Conservation (phyloP, 176 grass and related monocot genomes). For the Aegilops tauschii region DNA sequence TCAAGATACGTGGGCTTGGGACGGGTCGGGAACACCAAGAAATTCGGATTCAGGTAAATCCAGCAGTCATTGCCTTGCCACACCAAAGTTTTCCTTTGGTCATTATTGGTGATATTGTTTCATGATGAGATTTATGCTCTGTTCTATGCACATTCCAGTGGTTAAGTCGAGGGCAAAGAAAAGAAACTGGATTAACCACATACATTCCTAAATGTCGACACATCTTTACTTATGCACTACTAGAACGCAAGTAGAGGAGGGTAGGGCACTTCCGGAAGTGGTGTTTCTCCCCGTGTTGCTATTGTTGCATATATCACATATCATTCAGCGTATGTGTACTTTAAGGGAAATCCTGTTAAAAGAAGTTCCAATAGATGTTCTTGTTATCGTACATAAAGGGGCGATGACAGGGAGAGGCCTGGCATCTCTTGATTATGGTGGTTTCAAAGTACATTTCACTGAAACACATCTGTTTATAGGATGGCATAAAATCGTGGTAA, state of each 20-base stretch:
- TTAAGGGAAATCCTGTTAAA: not conserved
- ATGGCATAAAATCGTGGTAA: not conserved
- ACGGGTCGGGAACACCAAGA: not conserved
- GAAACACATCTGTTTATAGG: not conserved
- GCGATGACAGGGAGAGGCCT: not conserved
- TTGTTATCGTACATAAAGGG: not conserved
- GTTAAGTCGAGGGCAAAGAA: not conserved
- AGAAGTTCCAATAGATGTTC: not conserved
- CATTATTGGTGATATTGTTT: not conserved
- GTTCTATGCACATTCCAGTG: not conserved
- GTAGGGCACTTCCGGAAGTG: not conserved
- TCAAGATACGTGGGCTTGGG: conserved; percentile 2
- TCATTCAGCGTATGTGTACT: not conserved
- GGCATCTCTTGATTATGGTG: not conserved
- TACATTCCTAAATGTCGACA: not conserved
- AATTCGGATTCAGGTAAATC: not conserved
- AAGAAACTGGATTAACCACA: not conserved
- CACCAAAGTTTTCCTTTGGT: not conserved
- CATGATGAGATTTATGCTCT: not conserved
- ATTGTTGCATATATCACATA: not conserved
- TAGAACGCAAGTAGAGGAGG: not conserved
- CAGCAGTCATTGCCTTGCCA: not conserved
- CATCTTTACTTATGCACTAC: not conserved
- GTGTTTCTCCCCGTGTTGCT: not conserved
- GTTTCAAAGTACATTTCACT: not conserved